Base-by-base conservation (phyloP, 73 alveolate species). In the Stentor coeruleus region DNA sequence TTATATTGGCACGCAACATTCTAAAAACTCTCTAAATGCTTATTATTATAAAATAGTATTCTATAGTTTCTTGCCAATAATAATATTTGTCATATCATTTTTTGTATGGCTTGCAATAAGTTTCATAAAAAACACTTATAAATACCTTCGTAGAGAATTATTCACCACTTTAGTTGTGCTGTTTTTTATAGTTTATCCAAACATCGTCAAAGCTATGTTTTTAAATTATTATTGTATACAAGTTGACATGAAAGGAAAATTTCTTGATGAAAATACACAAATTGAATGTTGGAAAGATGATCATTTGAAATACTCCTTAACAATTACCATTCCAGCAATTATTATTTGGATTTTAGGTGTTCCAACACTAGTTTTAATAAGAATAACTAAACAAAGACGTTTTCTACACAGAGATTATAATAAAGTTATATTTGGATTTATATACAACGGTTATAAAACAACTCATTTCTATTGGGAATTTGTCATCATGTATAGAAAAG, bases 11-110 rank as follows among this genome's bases (percentile, higher is more conserved):
- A 31, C 35, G 2, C 73, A 57, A 57, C 15, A 57, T 20, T 57
- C 73, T 20, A 82, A 83, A 3, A 33, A 80, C 38, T 87, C 91
- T 15, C 3, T 74, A 11, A 80, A 80, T 3, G n/a, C 81, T 35
- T 3, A 80, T 26, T 85, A 87, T 83, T 89, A 88, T 35, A 58
- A 82, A 3, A 87, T 89, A 2, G 77, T 86, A 30, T 92, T 92
- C 0, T 87, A 87, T 1, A 81, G 83, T 4, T 84, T 85, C 0
- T 30, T 57, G 1, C 73, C 73, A 20, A 0, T 57, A 31, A 57
- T 57, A 20, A 20, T 57, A 31, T n/a, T 31, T 20, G 0, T 57
- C 28, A 20, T 57, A 2, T 20, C 73, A 20, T 20, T 57, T n/a
- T 20, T 57, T n/a, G 15, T 57, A 20, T 57, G 73, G 73, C 35